phyloP scores from a whole-genome alignment of 2,329 filamentous ascomycete species.

The Mycosphaerella sp. region DNA sequence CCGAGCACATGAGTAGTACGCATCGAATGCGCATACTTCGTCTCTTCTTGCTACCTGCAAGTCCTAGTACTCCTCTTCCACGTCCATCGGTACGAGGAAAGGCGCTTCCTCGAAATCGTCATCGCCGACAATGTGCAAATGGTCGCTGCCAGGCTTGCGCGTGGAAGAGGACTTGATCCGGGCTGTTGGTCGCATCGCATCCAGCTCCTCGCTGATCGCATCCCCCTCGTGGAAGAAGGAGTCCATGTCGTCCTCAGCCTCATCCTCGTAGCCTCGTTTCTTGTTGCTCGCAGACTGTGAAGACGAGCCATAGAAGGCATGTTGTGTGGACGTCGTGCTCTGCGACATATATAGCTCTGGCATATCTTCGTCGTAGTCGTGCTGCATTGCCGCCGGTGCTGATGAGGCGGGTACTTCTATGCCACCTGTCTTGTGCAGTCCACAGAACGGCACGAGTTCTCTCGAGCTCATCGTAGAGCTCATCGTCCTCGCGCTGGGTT shows the following conservation, averaged over 20 bases:
- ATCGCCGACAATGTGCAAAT: slow-evolving; percentile 37
- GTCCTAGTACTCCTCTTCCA: background rate
- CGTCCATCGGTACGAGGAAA: slow-evolving; percentile 43
- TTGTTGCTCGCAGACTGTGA: slow-evolving; percentile 8
- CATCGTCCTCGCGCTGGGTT: slow-evolving; percentile 16
- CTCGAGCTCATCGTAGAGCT: slow-evolving; percentile 28
- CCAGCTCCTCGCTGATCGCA: background rate
- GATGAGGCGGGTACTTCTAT: slow-evolving; percentile 44
- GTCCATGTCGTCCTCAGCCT: slow-evolving; percentile 34
- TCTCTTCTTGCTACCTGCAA: background rate
- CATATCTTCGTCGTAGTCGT: slow-evolving; percentile 9
- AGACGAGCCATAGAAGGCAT: slow-evolving; percentile 29
- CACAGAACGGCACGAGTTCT: slow-evolving; percentile 75
- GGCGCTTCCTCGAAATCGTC: slow-evolving; percentile 64
- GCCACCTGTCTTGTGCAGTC: slow-evolving; percentile 68
- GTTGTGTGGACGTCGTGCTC: slow-evolving; percentile 37
- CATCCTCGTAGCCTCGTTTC: slow-evolving; percentile 34
- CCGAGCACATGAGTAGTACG: background rate
- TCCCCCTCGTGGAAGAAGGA: slow-evolving; percentile 29
- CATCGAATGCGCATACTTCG: background rate
- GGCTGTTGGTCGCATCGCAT: slow-evolving; percentile 20
- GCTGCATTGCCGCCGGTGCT: slow-evolving; percentile 20
- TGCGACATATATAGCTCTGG: slow-evolving; percentile 30
- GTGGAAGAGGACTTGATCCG: slow-evolving; percentile 29
- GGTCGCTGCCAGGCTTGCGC: slow-evolving; percentile 29